phyloP scores from a whole-genome alignment of 768 basidiomycete species.

The Kwoniella europaea region DNA sequence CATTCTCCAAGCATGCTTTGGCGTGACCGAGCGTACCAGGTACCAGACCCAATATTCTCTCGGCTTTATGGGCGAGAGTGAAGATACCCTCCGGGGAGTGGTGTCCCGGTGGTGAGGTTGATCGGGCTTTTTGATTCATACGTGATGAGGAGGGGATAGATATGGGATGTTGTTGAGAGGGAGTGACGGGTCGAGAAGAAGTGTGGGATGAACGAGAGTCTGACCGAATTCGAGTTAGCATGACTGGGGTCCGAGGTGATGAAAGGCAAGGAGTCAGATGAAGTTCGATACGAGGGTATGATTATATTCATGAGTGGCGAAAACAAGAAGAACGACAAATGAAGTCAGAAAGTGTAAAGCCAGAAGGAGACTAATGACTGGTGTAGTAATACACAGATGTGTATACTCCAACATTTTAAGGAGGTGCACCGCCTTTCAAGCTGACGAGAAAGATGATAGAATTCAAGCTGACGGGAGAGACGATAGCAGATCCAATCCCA shows the following conservation, averaged over 20 bases:
- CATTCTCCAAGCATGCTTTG: slow-evolving; percentile 45
- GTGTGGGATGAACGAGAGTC: slow-evolving; percentile 47
- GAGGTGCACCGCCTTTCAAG: neutral
- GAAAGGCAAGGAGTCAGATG: neutral
- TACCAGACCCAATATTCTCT: slow-evolving; percentile 43
- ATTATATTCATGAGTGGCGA: neutral
- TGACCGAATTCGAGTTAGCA: slow-evolving; percentile 2
- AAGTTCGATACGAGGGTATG: neutral
- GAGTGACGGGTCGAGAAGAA: slow-evolving; percentile 44
- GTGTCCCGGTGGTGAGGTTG: neutral
- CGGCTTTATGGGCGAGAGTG: slow-evolving; percentile 44
- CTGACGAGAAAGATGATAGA: neutral
- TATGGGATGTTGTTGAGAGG: slow-evolving; percentile 19
- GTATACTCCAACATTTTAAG: neutral
- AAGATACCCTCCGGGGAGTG: slow-evolving; percentile 18
- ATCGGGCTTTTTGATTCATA: neutral
- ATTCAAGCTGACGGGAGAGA: neutral
- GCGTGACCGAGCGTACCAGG: slow-evolving; percentile 50
- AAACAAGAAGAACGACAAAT: neutral
- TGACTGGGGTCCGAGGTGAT: neutral
- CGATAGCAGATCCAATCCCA: neutral
- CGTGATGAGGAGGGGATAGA: neutral
- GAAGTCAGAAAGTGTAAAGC: too few relatives aligned
- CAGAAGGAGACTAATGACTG: too few relatives aligned
- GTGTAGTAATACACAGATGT: too few relatives aligned